A percentile compares a stretch with the other conserved stretches of the same genome.
phyloP scores from a whole-genome alignment of 768 basidiomycete genomes.

The Basidioascus undulatus region DNA sequence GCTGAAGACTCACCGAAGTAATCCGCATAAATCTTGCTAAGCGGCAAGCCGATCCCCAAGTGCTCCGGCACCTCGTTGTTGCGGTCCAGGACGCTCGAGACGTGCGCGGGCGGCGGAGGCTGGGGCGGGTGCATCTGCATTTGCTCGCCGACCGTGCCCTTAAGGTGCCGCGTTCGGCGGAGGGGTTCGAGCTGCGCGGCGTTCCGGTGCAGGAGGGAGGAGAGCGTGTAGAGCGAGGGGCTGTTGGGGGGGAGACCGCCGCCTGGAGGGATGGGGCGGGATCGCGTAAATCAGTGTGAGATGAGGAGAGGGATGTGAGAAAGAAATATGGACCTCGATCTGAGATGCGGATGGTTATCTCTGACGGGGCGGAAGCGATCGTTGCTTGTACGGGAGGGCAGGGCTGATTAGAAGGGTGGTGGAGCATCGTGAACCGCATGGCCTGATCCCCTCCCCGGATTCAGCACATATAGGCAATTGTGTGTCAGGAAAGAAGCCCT shows the following conservation, averaged over 20 bases:
- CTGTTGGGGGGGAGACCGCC: constrained; percentile 41
- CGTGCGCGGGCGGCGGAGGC: too few relatives aligned
- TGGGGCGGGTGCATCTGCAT: too few relatives aligned
- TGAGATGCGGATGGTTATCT: constrained; percentile 64
- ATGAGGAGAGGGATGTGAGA: not conserved
- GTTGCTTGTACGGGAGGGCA: constrained; percentile 49
- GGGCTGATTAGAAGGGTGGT: constrained; percentile 15
- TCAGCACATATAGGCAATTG: not conserved
- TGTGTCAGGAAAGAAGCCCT: not conserved
- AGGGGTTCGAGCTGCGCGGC: too few relatives aligned
- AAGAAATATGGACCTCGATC: constrained; percentile 40
- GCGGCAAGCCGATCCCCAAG: constrained; percentile 11
- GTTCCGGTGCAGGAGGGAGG: too few relatives aligned
- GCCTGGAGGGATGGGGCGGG: constrained; percentile 23
- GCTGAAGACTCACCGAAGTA: constrained; percentile 5
- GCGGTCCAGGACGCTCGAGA: too few relatives aligned
- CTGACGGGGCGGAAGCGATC: constrained; percentile 44
- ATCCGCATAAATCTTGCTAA: constrained; percentile 11
- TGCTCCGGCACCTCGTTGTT: too few relatives aligned
- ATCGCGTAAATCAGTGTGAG: not conserved
- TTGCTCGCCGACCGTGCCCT: too few relatives aligned
- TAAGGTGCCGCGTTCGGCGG: too few relatives aligned
- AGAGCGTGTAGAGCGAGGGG: constrained; percentile 33
- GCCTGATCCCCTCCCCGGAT: constrained; percentile 4
- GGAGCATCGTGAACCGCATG: constrained; percentile 7